These are phyloP conservation scores for Psilocybe cyanescens DNA, from an alignment of 768 basidiomycete genomes.

Conservation along the genomic window DNA sequence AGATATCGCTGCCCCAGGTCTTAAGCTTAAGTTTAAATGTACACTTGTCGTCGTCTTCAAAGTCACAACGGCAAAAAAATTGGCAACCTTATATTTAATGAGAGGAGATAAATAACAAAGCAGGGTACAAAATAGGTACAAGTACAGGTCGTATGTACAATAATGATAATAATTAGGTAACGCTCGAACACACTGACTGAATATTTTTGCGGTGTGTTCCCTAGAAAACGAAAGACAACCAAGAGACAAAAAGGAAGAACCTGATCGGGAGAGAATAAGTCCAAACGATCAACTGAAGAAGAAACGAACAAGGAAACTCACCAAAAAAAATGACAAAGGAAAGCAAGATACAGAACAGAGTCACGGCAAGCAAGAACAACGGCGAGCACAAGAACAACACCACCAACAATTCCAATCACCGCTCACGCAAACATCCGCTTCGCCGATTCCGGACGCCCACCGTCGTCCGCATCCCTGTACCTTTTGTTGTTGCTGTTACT, in stretches of 20 bases:
- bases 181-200: not conserved
- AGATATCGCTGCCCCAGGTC: too few species aligned
- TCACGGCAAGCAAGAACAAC: not conserved
- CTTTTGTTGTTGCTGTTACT: slow-evolving; percentile 20
- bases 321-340: not conserved
- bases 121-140: not conserved
- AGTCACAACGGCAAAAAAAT: not conserved
- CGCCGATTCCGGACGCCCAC: slow-evolving; percentile 21
- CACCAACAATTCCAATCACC: not conserved
- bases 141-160: not conserved
- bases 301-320: not conserved
- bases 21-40: not conserved
- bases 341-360: not conserved
- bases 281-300: not conserved
- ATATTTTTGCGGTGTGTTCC: not conserved
- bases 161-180: not conserved
- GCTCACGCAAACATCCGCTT: slow-evolving; percentile 24
- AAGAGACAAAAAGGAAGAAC: not conserved
- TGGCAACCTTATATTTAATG: not conserved
- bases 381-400: not conserved
- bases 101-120: not conserved
- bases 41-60: not conserved
- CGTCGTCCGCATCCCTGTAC: slow-evolving; percentile 27
- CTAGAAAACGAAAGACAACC: not conserved
- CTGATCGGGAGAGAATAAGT: not conserved